phyloP scores from a whole-genome alignment of 2,329 filamentous ascomycete species.

The Sporothrix dimorphospora region DNA sequence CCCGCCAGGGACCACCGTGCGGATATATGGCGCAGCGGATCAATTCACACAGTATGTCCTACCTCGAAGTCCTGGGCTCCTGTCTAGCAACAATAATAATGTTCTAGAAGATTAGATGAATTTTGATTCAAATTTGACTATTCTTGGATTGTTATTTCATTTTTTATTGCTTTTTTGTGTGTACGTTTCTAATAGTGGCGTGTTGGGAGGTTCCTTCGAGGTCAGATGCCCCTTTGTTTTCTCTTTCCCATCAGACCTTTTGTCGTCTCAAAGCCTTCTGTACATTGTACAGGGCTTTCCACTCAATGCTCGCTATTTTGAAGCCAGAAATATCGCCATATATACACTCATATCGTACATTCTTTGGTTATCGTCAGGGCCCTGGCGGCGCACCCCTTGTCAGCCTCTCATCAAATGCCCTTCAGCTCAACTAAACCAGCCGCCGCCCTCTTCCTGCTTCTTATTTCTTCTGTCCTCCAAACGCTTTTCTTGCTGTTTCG shows the following conservation, averaged over 20 bases:
- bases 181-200: not conserved
- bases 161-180: not conserved
- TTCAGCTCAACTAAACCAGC: not conserved
- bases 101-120: too few species aligned
- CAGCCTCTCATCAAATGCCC: not conserved
- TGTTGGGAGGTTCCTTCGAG: not conserved
- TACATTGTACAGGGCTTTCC: not conserved
- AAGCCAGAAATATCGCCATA: not conserved
- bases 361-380: too few species aligned
- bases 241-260: not conserved
- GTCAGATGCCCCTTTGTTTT: not conserved
- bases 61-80: not conserved
- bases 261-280: not conserved
- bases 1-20: not conserved
- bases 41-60: not conserved
- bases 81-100: not conserved
- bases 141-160: not conserved
- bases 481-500: constrained; percentile 16
- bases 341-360: constrained; percentile 8
- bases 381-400: not conserved
- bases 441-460: not conserved
- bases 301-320: not conserved
- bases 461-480: constrained; percentile 12
- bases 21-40: not conserved
- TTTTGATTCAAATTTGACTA: not conserved